Conservation (phyloP, 352 stramenopile species). For the Pilasporangium apinafurcum region DNA sequence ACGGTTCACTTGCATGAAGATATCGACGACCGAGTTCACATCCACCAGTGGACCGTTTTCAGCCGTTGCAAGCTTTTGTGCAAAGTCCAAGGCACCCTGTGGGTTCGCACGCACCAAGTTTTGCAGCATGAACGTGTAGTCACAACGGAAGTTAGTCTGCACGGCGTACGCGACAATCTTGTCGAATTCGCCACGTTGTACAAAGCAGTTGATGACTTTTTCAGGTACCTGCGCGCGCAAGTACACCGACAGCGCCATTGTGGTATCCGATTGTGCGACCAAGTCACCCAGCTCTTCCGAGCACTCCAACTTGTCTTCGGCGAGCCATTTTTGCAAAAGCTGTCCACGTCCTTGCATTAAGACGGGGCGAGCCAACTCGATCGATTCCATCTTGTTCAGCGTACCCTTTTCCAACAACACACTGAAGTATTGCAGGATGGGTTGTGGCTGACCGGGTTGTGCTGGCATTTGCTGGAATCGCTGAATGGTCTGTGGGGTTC, state of each 20-base stretch:
- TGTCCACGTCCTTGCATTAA: slow-evolving; percentile 96
- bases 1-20: slow-evolving; percentile 98
- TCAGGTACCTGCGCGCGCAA: slow-evolving; percentile 95
- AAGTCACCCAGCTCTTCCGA: slow-evolving; percentile 97
- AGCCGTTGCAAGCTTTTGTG: slow-evolving; percentile 96
- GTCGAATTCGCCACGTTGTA: slow-evolving; percentile 98
- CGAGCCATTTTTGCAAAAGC: slow-evolving; percentile 99
- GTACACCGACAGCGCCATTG: slow-evolving; percentile 98
- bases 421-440: slow-evolving; percentile 99
- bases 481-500: slow-evolving; percentile 98
- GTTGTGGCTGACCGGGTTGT: slow-evolving; percentile 94
- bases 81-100: slow-evolving; percentile 96
- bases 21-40: slow-evolving; percentile 98
- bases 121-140: slow-evolving; percentile 99
- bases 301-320: slow-evolving; percentile 98
- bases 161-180: slow-evolving; percentile 97
- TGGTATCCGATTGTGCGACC: slow-evolving; percentile 93
- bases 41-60: slow-evolving; percentile 95
- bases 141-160: slow-evolving; percentile 97
- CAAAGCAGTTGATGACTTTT: slow-evolving; percentile 99
- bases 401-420: slow-evolving; percentile 97
- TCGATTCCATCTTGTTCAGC: slow-evolving; percentile 98
- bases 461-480: slow-evolving; percentile 98
- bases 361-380: slow-evolving; percentile 97
- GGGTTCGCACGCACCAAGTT: slow-evolving; percentile 98